Base-by-base conservation (phyloP, 108 stramenopile species). In the Tribonema minus region DNA sequence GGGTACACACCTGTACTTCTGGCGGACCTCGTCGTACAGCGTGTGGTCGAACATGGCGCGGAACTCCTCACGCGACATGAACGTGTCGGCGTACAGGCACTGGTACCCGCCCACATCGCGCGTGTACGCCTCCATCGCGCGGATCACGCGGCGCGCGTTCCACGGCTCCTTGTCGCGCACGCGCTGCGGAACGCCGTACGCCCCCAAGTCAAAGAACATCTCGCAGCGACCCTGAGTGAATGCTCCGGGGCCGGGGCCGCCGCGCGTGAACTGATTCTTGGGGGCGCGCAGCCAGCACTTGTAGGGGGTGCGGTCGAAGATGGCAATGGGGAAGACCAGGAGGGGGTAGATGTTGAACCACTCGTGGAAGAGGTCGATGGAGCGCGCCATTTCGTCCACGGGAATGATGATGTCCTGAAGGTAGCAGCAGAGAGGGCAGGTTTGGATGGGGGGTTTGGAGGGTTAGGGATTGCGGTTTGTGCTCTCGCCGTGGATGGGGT, bases 381-480 rank as follows among this genome's bases (percentile, higher is more conserved):
- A 67, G 23, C 85, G 81, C n/a, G 80, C 54, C 81, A 85, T 68
- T 33, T 86, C 76, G 32, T 71, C 58, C 37, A 80, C 85, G 4
- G 89, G 89, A 37, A 90, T 82, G 65, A 90, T 61, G 54, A 76
- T 86, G n/a, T 88, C 89, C 84, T 89, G 88, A 15, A 73, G 78
- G 0, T n/a, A n/a, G n/a, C n/a, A n/a, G 41, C 7, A 41, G 12
- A 41, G 41, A 15, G 41, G 41, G 41, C 20, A 41, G 41, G 20
- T 41, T 7, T 41, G 41, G 41, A 41, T 7, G 7, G 7, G 7
- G 41, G 12, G 41, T 41, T 7, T 15, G 41, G 20, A 15, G 7
- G 41, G 7, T 41, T 41, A 41, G 12, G 20, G 41, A 15, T 41
- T 5, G 40, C 40, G 12, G 5, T 5, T 12, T 5, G 12, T 41